Conservation (phyloP, 371 early-diverging fungal species). For the Dichotomocladium elegans region DNA sequence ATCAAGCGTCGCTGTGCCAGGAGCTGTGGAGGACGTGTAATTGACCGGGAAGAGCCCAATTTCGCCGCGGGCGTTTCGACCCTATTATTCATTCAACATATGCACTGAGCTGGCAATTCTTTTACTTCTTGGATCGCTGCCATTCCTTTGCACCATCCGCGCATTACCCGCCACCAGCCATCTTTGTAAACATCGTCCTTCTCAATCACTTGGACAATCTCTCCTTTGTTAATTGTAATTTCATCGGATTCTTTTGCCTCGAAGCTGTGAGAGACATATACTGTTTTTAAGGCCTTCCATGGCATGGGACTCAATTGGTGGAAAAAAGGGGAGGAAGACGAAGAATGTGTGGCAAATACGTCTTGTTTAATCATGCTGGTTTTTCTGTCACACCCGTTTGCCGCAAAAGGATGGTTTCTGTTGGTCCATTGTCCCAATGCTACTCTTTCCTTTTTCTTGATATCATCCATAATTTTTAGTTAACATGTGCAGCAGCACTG, state of each 20-base stretch:
- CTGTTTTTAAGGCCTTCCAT: constrained; percentile 30
- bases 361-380: too few relatives aligned
- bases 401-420: too few relatives aligned
- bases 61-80: constrained; percentile 61
- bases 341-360: too few relatives aligned
- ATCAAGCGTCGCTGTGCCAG: constrained; percentile 12
- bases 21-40: constrained; percentile 36
- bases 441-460: too few relatives aligned
- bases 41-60: constrained; percentile 73
- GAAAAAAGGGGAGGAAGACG: neutral
- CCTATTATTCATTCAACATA: too few relatives aligned
- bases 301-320: neutral
- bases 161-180: constrained; percentile 87
- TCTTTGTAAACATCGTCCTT: constrained; percentile 76
- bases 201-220: constrained; percentile 71
- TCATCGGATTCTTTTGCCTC: constrained; percentile 76
- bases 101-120: too few relatives aligned
- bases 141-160: too few relatives aligned
- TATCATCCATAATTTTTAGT: too few relatives aligned
- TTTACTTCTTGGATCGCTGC: too few relatives aligned
- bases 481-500: too few relatives aligned
- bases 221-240: constrained; percentile 64
- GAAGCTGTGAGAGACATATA: constrained; percentile 64
- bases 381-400: too few relatives aligned
- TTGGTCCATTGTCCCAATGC: too few relatives aligned